Base-by-base conservation (phyloP, 2,329 filamentous ascomycete genomes). In the Teratosphaeria pseudoeucalypti region DNA sequence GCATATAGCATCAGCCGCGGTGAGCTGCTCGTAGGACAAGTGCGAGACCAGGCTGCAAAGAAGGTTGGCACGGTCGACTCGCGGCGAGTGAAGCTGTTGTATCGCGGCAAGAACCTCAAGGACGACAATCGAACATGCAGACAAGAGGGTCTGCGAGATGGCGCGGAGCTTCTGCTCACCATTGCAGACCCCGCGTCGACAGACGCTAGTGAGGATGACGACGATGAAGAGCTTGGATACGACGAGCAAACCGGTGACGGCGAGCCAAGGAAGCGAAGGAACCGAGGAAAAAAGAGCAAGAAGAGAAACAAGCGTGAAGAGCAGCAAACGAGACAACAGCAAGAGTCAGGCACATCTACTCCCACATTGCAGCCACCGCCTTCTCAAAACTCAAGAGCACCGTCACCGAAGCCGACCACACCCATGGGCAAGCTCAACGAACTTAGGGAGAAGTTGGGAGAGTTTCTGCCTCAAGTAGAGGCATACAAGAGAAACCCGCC, bases 1-100 rank as follows among this genome's bases (percentile, higher is more conserved):
- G 85, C 85, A 12, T 89, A 86, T 72, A 83, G 85, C 61, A 91
- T 92, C 68, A 85, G 84, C 60, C 85, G 89, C 70, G 88, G 87
- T 54, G 85, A 88, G 69, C 76, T 92, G 59, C 79, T 78, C 37
- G 83, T 90, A 37, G 75, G 79, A 58, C 86, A 89, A 66, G 79
- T 92, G 34, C 81, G 83, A 60, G 80, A 86, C 58, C 85, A 87
- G n/a, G 82, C 85, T 5, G 84, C 82, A 58, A 78, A 86, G 65
- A 79, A 89, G 70, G 81, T 89, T 74, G 82, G 84, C 57, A 74
- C 89, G 34, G 78, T 81, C 5, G 80, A 84, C 54, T 76, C 68
- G 70, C 78, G 68, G 71, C 76, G 80, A 54, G 77, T 90, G 70
- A 88, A 85, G 72, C 78, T 92, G 68, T 79, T 88, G 60, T 90